Base-by-base conservation (phyloP, 495 filamentous ascomycete species). In the Aspergillus coremiiformis region DNA sequence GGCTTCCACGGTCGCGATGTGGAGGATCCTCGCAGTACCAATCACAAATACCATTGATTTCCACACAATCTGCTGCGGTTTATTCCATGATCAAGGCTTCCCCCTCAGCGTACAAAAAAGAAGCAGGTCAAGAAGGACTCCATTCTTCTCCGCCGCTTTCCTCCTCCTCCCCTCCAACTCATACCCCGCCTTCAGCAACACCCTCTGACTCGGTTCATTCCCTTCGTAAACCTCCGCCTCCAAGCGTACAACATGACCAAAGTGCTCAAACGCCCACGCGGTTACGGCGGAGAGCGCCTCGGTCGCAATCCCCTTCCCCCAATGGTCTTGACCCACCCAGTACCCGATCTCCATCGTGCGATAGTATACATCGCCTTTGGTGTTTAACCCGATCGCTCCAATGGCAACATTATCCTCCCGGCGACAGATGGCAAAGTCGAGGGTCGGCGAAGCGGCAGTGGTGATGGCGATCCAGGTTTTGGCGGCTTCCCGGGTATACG, bases 321-420 rank as follows among this genome's bases (percentile, higher is more conserved):
- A 54, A 35, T 49, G 37, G 12, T 37, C 45, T 17, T 54, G 12
- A 1, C 52, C 52, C 12, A 54, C 9, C 52, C 52, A 54, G 39
- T 54, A 54, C 27, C 52, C 52, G 9, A 54, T 10, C 22, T 48
- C 52, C 45, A 49, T 44, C 4, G 52, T 37, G 1, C 52, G 46
- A n/a, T 49, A 21, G 15, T 49, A 26, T 0, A 54, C 24, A 24
- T 54, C 52, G 1, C 19, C 21, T 1, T 17, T 9, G 0, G 17
- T 0, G 6, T 44, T 54, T 8, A 49, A 15, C 0, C 52, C 52
- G 10, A 54, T 54, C 4, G 24, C 26, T 5, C 52, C 52, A 35
- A 54, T 45, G 3, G 33, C 1, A 14, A 26, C 35, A 24, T 49
- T 49, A 3, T 41, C 43, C 1, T 21, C 26, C n/a, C 23, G 19